Evolutionary conservation across 768 basidiomycete species (phyloP), one percentile per base, ranked within the genome.

Genomic region (Kwoniella shandongensis): DNA sequence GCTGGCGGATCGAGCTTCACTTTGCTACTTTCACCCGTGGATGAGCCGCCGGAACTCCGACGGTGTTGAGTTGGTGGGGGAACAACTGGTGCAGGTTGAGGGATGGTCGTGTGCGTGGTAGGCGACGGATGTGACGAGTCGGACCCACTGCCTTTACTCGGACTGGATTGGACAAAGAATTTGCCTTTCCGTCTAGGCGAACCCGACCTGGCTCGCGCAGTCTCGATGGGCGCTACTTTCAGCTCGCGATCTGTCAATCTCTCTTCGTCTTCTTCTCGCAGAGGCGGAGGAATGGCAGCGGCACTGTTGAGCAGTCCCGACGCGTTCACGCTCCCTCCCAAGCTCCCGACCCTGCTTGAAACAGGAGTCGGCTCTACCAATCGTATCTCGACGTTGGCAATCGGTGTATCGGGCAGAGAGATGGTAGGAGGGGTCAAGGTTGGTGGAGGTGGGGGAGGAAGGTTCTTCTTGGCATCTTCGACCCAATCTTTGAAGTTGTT

Each of bases 331-430:
- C 67, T 70, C 13, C 66, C 72, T 7, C 72, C 72, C 5, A 76
- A 54, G 42, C 70, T 73, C 6, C 73, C 73, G 0, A 72, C 75
- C 15, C 75, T 61, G 45, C 63, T 66, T 3, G 75, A 73, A 1
- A 70, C 75, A 25, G 75, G 75, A 17, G 75, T 76, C 12, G 75
- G 75, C 46, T 74, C 73, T 20, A 76, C 69, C 30, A 73, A 51
- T 1, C 72, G 62, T n/a, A 72, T 69, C 36, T 72, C 70, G 5
- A 72, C 44, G 26, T 72, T 55, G 17, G 67, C 63, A 22, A 65
- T 42, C 2, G 70, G 70, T 2, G 70, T 69, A 44, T 69, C 67
- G 2, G 70, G 70, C 4, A 72, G 59, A 18, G 65, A 69, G n/a
- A 72, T 52, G 32, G 46, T 57, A 7, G 66, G 65, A 2, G 49